Conservation (phyloP, 2,329 filamentous ascomycete species). For the Aphanoascus verrucosus region DNA sequence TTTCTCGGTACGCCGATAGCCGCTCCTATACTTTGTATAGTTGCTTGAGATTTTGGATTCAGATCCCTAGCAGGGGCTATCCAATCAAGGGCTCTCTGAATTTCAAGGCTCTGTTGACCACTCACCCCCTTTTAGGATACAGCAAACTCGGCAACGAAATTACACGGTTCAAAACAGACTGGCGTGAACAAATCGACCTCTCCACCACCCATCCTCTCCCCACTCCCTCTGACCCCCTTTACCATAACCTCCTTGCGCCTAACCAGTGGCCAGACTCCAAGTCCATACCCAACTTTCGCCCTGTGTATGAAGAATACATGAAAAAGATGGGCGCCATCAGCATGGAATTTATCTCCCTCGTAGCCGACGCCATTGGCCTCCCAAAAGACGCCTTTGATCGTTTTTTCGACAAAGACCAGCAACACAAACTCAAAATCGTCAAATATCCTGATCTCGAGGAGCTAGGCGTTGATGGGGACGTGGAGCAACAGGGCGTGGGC, state of each 20-base stretch:
- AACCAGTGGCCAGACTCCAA: slow-evolving; percentile 64
- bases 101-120: background rate
- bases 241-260: slow-evolving; percentile 65
- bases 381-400: slow-evolving; percentile 58
- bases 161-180: slow-evolving; percentile 65
- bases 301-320: slow-evolving; percentile 65
- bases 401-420: slow-evolving; percentile 61
- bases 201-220: slow-evolving; percentile 66
- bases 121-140: slow-evolving; percentile 20
- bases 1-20: slow-evolving; percentile 48
- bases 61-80: background rate
- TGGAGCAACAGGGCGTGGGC: slow-evolving; percentile 50
- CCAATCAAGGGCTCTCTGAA: too few species aligned
- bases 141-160: slow-evolving; percentile 46
- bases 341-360: slow-evolving; percentile 63
- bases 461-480: slow-evolving; percentile 41
- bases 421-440: slow-evolving; percentile 84
- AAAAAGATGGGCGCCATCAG: slow-evolving; percentile 60
- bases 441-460: slow-evolving; percentile 67
- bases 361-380: slow-evolving; percentile 73
- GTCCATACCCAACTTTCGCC: slow-evolving; percentile 56
- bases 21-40: background rate
- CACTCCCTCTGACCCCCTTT: slow-evolving; percentile 50
- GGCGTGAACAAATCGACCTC: slow-evolving; percentile 78
- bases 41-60: background rate